Percentiles rank a stretch among this genome's conserved stretches.
These are phyloP conservation scores for Boletus subcaerulescens DNA, from an alignment of 768 basidiomycete genomes.

Conservation along the genomic window DNA sequence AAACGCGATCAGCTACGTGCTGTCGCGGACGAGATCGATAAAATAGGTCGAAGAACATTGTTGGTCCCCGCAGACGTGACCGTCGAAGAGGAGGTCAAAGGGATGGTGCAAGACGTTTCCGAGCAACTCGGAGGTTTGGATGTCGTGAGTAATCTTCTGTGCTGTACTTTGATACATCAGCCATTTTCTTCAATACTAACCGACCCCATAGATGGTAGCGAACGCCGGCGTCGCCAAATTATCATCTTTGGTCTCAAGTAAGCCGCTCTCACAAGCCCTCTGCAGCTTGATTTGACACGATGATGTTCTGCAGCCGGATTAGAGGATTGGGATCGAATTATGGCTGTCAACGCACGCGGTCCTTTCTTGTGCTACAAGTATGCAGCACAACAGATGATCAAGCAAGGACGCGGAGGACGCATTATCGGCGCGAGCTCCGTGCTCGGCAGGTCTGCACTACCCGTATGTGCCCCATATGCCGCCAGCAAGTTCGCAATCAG, in stretches of 20 bases:
- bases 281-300: neutral
- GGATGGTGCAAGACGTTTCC: slow-evolving; percentile 34
- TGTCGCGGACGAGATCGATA: neutral
- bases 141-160: slow-evolving; percentile 32
- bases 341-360: slow-evolving; percentile 53
- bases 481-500: slow-evolving; percentile 39
- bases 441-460: neutral
- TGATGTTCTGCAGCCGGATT: neutral
- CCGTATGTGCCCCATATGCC: slow-evolving; percentile 17
- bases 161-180: neutral
- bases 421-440: slow-evolving; percentile 42
- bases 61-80: slow-evolving; percentile 38
- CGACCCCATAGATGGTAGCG: slow-evolving; percentile 8
- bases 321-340: slow-evolving; percentile 34
- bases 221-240: slow-evolving; percentile 1
- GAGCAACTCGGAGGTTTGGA: slow-evolving; percentile 40
- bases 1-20: neutral
- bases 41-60: slow-evolving; percentile 11
- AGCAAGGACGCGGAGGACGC: slow-evolving; percentile 47
- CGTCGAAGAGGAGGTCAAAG: slow-evolving; percentile 39
- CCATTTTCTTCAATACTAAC: neutral
- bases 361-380: slow-evolving; percentile 61
- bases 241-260: neutral
- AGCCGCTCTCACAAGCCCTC: neutral
- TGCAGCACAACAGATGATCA: slow-evolving; percentile 58